Evolutionary conservation across 2,329 filamentous ascomycete genomes (phyloP).

Genomic region (Hypocreales sp.): DNA sequence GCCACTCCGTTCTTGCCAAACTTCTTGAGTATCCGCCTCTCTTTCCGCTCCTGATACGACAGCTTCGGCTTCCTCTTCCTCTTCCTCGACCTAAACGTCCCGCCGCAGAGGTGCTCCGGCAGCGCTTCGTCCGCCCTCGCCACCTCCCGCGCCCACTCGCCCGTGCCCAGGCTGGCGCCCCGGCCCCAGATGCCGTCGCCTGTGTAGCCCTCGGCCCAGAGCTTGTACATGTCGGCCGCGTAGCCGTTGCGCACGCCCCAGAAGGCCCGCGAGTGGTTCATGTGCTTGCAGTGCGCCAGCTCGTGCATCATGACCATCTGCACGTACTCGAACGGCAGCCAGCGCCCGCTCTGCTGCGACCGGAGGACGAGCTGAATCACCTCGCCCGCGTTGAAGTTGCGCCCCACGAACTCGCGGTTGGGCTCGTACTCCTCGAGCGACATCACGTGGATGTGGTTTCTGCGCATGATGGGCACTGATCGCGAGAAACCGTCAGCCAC

Average conservation of each 20-base stretch:
- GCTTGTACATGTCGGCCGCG: conserved; percentile 49
- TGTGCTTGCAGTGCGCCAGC: conserved; percentile 75
- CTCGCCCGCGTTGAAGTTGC: conserved; percentile 84
- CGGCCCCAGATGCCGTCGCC: conserved; percentile 76
- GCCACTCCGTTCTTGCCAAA: conserved; percentile 57
- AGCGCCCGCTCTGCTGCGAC: conserved; percentile 44
- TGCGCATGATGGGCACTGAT: conserved; percentile 58
- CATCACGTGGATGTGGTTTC: conserved; percentile 47
- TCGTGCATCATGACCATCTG: conserved; percentile 97
- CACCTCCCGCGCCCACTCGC: conserved; percentile 39
- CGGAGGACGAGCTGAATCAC: conserved; percentile 74
- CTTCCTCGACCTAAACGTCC: conserved; percentile 51
- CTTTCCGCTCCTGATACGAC: conserved; percentile 58
- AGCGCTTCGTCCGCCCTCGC: conserved; percentile 38
- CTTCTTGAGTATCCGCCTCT: conserved; percentile 57
- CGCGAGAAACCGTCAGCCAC: too few relatives aligned
- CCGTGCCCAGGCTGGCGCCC: conserved; percentile 47
- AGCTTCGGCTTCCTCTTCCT: conserved; percentile 34
- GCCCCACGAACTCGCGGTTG: conserved; percentile 70
- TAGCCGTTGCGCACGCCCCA: conserved; percentile 67
- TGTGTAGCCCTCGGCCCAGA: conserved; percentile 58
- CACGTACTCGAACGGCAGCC: conserved; percentile 71
- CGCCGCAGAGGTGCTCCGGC: conserved; percentile 64
- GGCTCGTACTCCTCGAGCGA: conserved; percentile 69
- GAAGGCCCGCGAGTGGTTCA: conserved; percentile 75